Conservation (phyloP, 129 eudicot species). For the Chrysanthemum makinoi region DNA sequence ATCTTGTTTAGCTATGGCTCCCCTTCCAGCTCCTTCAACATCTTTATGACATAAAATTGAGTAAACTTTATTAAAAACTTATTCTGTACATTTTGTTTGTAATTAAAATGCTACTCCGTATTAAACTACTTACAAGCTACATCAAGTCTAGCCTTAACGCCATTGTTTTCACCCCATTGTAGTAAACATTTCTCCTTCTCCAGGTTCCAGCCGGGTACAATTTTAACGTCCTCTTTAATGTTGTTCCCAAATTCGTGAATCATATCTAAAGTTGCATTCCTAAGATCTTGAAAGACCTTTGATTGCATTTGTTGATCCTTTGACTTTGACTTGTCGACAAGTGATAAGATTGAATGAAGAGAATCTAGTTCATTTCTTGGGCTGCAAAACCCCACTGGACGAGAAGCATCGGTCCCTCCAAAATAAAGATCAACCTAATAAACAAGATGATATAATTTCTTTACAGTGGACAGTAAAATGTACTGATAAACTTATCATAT, state of each 20-base stretch:
- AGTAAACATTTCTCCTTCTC: conserved; percentile 61
- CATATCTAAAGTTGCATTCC: conserved; percentile 39
- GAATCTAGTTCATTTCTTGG: conserved; percentile 81
- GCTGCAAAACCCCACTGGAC: conserved; percentile 38
- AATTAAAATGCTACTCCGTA: neutral
- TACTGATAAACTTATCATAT: conserved; percentile 6
- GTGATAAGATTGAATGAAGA: conserved; percentile 48
- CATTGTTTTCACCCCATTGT: conserved; percentile 70
- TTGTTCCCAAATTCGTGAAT: conserved; percentile 47
- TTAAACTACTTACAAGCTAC: conserved; percentile 58
- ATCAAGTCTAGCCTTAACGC: conserved; percentile 53
- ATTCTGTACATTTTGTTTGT: neutral
- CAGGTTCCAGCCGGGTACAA: conserved; percentile 36
- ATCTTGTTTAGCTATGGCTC: conserved; percentile 73
- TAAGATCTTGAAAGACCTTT: conserved; percentile 38
- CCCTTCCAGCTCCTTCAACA: conserved; percentile 98
- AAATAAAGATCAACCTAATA: conserved; percentile 82
- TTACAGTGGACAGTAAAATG: conserved; percentile 11
- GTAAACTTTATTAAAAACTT: neutral
- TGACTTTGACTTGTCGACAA: conserved; percentile 34
- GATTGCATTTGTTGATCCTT: conserved; percentile 17
- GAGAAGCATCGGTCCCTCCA: conserved; percentile 41
- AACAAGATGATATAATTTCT: neutral
- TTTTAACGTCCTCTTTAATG: conserved; percentile 35
- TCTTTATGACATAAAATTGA: conserved; percentile 34